Base-by-base conservation (phyloP, 2,329 filamentous ascomycete species). In the Pyrenophora seminiperda region DNA sequence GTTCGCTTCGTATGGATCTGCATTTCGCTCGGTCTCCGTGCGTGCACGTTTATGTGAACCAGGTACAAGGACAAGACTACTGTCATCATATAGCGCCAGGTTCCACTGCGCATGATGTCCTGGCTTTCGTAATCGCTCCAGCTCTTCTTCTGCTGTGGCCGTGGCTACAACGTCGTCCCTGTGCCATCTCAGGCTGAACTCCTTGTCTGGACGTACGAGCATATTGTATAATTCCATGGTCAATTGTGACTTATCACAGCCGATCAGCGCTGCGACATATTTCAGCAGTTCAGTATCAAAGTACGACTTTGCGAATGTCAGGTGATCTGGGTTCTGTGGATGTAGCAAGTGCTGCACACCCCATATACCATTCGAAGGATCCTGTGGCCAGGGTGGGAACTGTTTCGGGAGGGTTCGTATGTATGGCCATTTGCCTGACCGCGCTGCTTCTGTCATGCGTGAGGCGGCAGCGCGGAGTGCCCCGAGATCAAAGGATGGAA, bases 171-270 rank as follows among this genome's bases (percentile, higher is more conserved):
- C 86, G 66, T 95, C 90, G 67, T 96, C 91, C 24, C 91, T 79
- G 70, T 96, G 91, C 91, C 91, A 96, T 40, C 87, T 77, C 41
- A 96, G 79, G 63, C 83, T 84, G 64, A 93, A 96, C 58, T 87
- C 83, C 2, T 67, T 61, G 31, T 85, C 84, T 0, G 91, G 91
- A 4, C 88, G 79, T 11, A 95, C 85, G 6, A 96, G 84, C 73
- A 96, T 80, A 69, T 96, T 96, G 75, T 91, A 91, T 14, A 96
- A 76, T 74, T 96, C 91, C 85, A 96, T 89, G 31, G 93, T 87
- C 17, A 96, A 77, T 1, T 86, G 78, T 27, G 85, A 82, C 14
- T 71, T 58, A 11, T 58, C 43, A 58, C 72, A 73, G 13, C 75
- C 78, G 31, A 95, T 76, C 2, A 96, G 75, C 65, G 85, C 81